Percentiles rank a stretch among this genome's conserved stretches.
Evolutionary conservation across 2,329 filamentous ascomycete species (phyloP).

Genomic region (Corynespora cassiicola): DNA sequence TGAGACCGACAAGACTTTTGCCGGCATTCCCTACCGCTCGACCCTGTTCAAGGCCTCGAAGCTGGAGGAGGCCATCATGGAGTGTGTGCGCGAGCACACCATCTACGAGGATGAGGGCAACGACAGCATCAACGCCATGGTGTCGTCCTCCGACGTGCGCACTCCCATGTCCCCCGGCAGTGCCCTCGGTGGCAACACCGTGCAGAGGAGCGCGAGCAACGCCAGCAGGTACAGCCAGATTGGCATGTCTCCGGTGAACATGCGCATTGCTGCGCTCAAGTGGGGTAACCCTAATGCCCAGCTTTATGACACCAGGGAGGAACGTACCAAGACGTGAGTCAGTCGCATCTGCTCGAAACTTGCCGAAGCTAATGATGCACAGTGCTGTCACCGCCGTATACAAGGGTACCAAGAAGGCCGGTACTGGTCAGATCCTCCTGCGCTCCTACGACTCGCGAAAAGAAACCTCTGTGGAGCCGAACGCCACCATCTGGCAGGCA

Average conservation of each 20-base stretch:
- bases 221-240: slow-evolving; percentile 85
- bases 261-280: slow-evolving; percentile 55
- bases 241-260: slow-evolving; percentile 66
- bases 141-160: slow-evolving; percentile 50
- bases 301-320: slow-evolving; percentile 86
- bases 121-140: slow-evolving; percentile 60
- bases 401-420: slow-evolving; percentile 76
- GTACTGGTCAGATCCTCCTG: slow-evolving; percentile 71
- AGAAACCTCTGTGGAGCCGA: slow-evolving; percentile 87
- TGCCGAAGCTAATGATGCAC: slow-evolving; percentile 25
- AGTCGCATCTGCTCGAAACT: too few relatives aligned
- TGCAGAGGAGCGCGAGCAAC: slow-evolving; percentile 73
- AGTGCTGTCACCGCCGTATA: slow-evolving; percentile 92
- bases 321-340: slow-evolving; percentile 86
- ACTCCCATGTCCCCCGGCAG: slow-evolving; percentile 49
- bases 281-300: slow-evolving; percentile 84
- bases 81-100: slow-evolving; percentile 83
- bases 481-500: slow-evolving; percentile 97
- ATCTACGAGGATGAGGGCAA: slow-evolving; percentile 83
- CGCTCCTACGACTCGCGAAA: slow-evolving; percentile 95
- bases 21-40: slow-evolving; percentile 90
- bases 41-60: slow-evolving; percentile 97
- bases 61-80: slow-evolving; percentile 89
- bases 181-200: slow-evolving; percentile 27
- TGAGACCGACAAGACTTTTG: slow-evolving; percentile 97